Evolutionary conservation across 1,139 yeast species (phyloP), one percentile per base, ranked within the genome.

Genomic region (Debaryomyces udenii): DNA sequence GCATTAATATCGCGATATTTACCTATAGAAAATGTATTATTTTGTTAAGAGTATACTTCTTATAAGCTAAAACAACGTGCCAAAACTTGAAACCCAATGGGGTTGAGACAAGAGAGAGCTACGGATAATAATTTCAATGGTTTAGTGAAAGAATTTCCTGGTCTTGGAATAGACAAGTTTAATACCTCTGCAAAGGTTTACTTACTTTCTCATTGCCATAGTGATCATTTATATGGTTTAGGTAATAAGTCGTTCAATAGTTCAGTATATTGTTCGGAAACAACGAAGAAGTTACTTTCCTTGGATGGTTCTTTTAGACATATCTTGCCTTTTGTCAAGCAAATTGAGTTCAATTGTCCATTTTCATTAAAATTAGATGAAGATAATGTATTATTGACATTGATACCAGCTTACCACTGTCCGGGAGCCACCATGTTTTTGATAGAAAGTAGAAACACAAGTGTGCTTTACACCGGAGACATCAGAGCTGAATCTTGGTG

Each of bases 341-440:
- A 59, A 0, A 38, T 59, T n/a, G 53, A 53, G 9, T 55, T 46
- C 33, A 66, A 73, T 38, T 37, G 36, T 2, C 66, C 71, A 1
- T 59, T 64, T 32, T 41, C 34, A 6, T 39, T 56, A 9, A 40
- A 31, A 0, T 51, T 51, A 2, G 49, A 41, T 15, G 55, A 32
- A 2, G 46, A 48, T 10, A 30, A 14, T 3, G 41, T 68, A 7
- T 45, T 24, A 6, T 42, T 65, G 3, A 62, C 70, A 0, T 45
- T 66, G 38, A 61, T 74, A 3, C 63, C 70, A 6, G 64, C 81
- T 0, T 74, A 81, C 49, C 88, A 82, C 50, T 82, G 87, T 50
- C 82, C 85, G 3, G 88, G 87, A 2, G 69, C 85, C 3, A 65
- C 69, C 4, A 78, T 81, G 83, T 74, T 78, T 44, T 62, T 81